These are phyloP conservation scores for Beauveria australis DNA, from an alignment of 2,329 filamentous ascomycete species.

Conservation along the genomic window DNA sequence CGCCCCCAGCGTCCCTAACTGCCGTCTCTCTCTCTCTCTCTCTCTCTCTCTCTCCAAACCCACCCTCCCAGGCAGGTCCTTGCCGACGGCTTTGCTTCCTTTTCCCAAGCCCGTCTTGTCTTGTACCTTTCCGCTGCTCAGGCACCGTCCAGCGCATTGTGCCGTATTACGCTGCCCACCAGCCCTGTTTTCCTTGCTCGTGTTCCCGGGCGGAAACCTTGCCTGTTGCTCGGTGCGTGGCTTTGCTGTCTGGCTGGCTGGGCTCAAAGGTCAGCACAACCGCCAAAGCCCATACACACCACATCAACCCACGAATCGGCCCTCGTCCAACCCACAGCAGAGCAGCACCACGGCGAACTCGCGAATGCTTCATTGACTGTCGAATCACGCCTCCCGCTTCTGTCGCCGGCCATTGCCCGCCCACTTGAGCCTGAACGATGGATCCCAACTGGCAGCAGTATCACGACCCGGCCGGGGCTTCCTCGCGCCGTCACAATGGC, in stretches of 20 bases:
- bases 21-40: not conserved
- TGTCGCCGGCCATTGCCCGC: slow-evolving; percentile 6
- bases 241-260: slow-evolving; percentile 6
- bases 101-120: not conserved
- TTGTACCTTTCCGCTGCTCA: not conserved
- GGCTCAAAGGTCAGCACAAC: slow-evolving; percentile 12
- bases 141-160: not conserved
- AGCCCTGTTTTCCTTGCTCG: not conserved
- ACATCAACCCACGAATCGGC: not conserved
- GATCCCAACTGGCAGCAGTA: slow-evolving; percentile 47
- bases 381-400: not conserved
- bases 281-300: slow-evolving; percentile 17
- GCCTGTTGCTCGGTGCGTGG: slow-evolving; percentile 5
- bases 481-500: slow-evolving; percentile 57
- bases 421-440: slow-evolving; percentile 28
- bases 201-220: not conserved
- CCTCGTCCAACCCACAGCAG: not conserved
- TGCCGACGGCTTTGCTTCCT: slow-evolving; percentile 5
- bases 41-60: not conserved
- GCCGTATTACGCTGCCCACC: not conserved
- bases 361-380: slow-evolving; percentile 6
- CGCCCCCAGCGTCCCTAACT: slow-evolving; percentile 7
- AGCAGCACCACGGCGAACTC: not conserved
- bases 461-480: slow-evolving; percentile 49
- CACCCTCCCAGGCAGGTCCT: slow-evolving; percentile 6